A percentile compares a stretch with the other conserved stretches of the same genome.
Conservation (phyloP, 2,329 filamentous ascomycete genomes). For the Penicillium sclerotiorum region DNA sequence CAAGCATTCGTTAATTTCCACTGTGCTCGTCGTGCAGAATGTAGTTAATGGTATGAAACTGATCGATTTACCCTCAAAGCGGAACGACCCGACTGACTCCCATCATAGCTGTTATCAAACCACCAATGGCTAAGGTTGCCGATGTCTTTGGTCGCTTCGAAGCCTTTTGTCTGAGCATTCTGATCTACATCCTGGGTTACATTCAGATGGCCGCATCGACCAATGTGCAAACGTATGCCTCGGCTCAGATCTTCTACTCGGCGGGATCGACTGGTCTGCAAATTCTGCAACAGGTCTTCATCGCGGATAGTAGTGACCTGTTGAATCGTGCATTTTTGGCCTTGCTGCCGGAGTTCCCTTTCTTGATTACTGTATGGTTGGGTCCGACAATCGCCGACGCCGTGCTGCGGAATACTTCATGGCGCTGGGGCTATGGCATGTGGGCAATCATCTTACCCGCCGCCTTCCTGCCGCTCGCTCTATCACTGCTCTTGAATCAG, state of each 20-base stretch:
- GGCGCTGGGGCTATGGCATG: slow-evolving; percentile 69
- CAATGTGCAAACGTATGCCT: slow-evolving; percentile 58
- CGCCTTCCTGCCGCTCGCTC: slow-evolving; percentile 64
- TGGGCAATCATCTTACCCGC: slow-evolving; percentile 67
- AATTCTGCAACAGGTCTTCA: slow-evolving; percentile 65
- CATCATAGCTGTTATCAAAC: slow-evolving; percentile 61
- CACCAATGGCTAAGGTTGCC: slow-evolving; percentile 67
- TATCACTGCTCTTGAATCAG: slow-evolving; percentile 61
- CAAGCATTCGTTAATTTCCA: slow-evolving; percentile 66
- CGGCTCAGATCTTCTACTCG: slow-evolving; percentile 65
- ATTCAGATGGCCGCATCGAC: slow-evolving; percentile 68
- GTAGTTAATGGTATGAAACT: slow-evolving; percentile 62
- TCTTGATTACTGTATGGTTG: slow-evolving; percentile 67
- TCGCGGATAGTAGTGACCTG: slow-evolving; percentile 68
- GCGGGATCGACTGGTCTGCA: slow-evolving; percentile 63
- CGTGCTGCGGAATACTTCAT: slow-evolving; percentile 59
- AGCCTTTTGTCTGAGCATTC: slow-evolving; percentile 59
- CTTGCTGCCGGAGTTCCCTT: slow-evolving; percentile 65
- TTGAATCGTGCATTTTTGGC: slow-evolving; percentile 67
- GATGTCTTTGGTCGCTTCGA: slow-evolving; percentile 69
- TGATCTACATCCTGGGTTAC: slow-evolving; percentile 57
- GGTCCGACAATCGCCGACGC: slow-evolving; percentile 60
- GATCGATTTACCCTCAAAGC: too few species aligned
- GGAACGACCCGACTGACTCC: slow-evolving; percentile 5
- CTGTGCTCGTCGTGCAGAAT: slow-evolving; percentile 64